phyloP scores from a whole-genome alignment of 495 filamentous ascomycete genomes.

The Aspergillus leporis region DNA sequence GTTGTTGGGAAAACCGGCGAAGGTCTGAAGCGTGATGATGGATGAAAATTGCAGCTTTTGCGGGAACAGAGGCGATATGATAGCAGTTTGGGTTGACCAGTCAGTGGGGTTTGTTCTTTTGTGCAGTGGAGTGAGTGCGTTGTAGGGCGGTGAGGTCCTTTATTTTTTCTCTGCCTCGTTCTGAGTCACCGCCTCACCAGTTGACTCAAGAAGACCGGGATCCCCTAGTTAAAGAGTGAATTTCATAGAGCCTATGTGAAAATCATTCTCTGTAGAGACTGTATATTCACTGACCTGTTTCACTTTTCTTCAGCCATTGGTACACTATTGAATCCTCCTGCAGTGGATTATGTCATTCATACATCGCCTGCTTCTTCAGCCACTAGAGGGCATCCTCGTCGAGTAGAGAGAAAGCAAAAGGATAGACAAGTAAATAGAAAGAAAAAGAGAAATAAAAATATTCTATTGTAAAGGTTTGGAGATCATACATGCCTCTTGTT shows the following conservation, averaged over 20 bases:
- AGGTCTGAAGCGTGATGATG: conserved; percentile 9
- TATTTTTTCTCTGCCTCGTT: conserved; percentile 11
- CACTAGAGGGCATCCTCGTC: no score
- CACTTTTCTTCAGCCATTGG: no score
- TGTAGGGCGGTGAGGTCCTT: conserved; percentile 32
- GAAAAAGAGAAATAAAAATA: neutral
- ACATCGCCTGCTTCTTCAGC: no score
- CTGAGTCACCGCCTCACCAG: conserved; percentile 1
- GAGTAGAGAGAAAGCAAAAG: neutral
- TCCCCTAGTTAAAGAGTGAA: neutral
- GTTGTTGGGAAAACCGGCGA: conserved; percentile 14
- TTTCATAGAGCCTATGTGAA: neutral
- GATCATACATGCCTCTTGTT: neutral
- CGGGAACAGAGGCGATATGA: conserved; percentile 41
- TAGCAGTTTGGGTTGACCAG: conserved; percentile 27
- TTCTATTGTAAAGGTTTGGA: neutral
- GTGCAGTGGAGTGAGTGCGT: conserved; percentile 49
- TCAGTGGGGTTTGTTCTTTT: conserved; percentile 31
- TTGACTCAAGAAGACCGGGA: neutral
- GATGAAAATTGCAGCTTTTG: conserved; percentile 47
- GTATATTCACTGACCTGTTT: no score
- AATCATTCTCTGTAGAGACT: no score
- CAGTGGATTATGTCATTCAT: no score
- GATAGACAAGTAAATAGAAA: neutral
- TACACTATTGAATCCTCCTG: no score